These are phyloP conservation scores for Phytophthora citrophthora DNA, from an alignment of 352 stramenopile species.

Conservation along the genomic window DNA sequence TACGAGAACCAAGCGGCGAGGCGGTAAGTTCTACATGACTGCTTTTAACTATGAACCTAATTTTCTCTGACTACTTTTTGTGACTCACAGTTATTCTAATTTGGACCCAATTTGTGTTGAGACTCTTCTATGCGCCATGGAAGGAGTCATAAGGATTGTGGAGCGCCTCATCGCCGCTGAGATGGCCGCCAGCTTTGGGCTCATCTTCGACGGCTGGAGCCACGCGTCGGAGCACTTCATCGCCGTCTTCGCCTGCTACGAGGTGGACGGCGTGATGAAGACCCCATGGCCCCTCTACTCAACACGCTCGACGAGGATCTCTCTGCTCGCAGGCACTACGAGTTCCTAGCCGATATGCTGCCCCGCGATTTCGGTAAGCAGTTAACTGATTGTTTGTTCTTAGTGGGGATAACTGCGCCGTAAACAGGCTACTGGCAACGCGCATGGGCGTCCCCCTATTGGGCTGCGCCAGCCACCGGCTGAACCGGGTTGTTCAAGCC, in stretches of 20 bases:
- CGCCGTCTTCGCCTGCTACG: constrained; percentile 11
- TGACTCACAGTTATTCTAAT: no score
- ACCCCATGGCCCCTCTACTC: not conserved
- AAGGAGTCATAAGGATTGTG: not conserved
- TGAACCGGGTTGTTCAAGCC: not conserved
- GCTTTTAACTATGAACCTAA: no score
- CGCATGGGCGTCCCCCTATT: not conserved
- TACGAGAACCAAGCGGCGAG: constrained; percentile 5
- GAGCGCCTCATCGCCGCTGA: not conserved
- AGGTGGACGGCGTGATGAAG: not conserved
- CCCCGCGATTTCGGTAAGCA: constrained; percentile 8
- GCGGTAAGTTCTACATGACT: no score
- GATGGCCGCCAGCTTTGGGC: not conserved
- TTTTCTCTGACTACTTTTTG: no score
- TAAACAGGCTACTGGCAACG: not conserved
- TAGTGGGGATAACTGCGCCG: constrained; percentile 7
- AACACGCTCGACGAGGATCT: constrained; percentile 1
- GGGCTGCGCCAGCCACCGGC: not conserved
- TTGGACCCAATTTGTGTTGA: constrained; percentile 1
- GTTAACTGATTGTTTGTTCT: not conserved
- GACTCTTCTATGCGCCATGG: not conserved
- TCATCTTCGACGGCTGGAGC: not conserved
- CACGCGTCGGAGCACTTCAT: constrained; percentile 14
- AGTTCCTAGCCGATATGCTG: constrained; percentile 5
- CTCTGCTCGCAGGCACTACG: not conserved